Percentiles rank a stretch among this genome's conserved stretches.
phyloP scores from a whole-genome alignment of 495 filamentous ascomycete genomes.

The Penicillium turbatum region DNA sequence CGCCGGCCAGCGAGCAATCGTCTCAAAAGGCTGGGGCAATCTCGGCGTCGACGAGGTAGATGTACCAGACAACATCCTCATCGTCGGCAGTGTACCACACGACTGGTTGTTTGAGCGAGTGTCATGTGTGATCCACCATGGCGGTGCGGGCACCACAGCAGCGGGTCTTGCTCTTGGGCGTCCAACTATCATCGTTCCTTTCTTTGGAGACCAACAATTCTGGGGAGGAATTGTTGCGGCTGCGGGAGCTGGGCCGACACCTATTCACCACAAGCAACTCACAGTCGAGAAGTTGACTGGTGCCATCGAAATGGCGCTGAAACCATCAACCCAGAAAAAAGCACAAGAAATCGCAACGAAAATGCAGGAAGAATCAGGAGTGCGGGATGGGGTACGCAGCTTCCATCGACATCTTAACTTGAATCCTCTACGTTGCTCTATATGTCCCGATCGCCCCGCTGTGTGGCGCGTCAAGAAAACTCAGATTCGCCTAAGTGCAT shows the following conservation, averaged over 20 bases:
- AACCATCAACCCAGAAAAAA: slow-evolving; percentile 49
- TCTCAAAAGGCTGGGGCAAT: slow-evolving; percentile 80
- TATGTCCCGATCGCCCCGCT: slow-evolving; percentile 61
- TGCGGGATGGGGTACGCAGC: slow-evolving; percentile 56
- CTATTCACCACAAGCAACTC: slow-evolving; percentile 66
- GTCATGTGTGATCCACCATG: slow-evolving; percentile 74
- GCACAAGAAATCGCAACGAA: slow-evolving; percentile 55
- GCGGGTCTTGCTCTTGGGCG: slow-evolving; percentile 63
- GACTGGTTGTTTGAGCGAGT: slow-evolving; percentile 80
- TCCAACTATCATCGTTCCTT: slow-evolving; percentile 74
- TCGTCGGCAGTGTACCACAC: slow-evolving; percentile 74
- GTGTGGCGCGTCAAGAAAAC: slow-evolving; percentile 67
- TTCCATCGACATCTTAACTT: slow-evolving; percentile 67
- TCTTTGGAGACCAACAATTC: slow-evolving; percentile 83
- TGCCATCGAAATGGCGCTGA: slow-evolving; percentile 55
- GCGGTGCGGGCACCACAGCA: slow-evolving; percentile 78
- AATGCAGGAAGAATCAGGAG: slow-evolving; percentile 63
- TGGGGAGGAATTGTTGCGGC: slow-evolving; percentile 74
- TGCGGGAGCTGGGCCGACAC: slow-evolving; percentile 66
- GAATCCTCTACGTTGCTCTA: slow-evolving; percentile 56
- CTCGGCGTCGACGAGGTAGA: slow-evolving; percentile 58
- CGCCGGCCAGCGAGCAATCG: slow-evolving; percentile 64
- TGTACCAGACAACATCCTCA: slow-evolving; percentile 64
- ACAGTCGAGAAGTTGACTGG: slow-evolving; percentile 58
- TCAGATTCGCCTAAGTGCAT: slow-evolving; percentile 58